Percentiles rank a stretch among this genome's conserved stretches.
Conservation (phyloP, 768 basidiomycete species). For the Rossbeevera mucosa region DNA sequence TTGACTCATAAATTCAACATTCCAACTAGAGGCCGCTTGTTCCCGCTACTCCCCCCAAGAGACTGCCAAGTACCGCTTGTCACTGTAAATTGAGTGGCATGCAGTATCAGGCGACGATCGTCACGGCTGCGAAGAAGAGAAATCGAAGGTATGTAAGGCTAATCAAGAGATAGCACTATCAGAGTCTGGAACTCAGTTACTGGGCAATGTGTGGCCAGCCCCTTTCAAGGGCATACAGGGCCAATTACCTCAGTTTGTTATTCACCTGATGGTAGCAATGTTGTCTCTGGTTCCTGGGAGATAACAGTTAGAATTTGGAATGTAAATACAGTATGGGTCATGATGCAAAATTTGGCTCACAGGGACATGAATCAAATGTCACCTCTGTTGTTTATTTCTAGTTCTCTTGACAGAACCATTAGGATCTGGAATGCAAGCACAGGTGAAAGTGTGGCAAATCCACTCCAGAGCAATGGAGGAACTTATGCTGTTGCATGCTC, state of each 20-base stretch:
- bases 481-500: conserved; percentile 7
- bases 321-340: conserved; percentile 3
- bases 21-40: too few species aligned
- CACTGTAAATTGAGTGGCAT: too few species aligned
- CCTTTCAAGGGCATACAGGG: conserved; percentile 14
- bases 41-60: too few species aligned
- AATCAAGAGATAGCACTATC: conserved; percentile 14
- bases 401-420: conserved; percentile 7
- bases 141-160: too few species aligned
- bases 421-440: conserved; percentile 8
- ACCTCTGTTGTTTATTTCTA: conserved; percentile 14
- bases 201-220: conserved; percentile 13
- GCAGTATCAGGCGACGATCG: too few species aligned
- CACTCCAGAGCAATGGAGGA: not conserved
- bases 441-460: conserved; percentile 3
- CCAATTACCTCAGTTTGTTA: conserved; percentile 6
- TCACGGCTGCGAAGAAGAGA: too few species aligned
- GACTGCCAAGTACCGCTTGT: too few species aligned
- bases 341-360: not conserved
- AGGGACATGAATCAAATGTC: conserved; percentile 1
- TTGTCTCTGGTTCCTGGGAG: conserved; percentile 17
- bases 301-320: conserved; percentile 16
- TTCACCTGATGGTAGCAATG: conserved; percentile 15
- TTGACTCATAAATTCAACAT: too few species aligned
- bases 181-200: conserved; percentile 18